Evolutionary conservation across 371 early-diverging fungal genomes (phyloP).

Genomic region (Mucor indicus): DNA sequence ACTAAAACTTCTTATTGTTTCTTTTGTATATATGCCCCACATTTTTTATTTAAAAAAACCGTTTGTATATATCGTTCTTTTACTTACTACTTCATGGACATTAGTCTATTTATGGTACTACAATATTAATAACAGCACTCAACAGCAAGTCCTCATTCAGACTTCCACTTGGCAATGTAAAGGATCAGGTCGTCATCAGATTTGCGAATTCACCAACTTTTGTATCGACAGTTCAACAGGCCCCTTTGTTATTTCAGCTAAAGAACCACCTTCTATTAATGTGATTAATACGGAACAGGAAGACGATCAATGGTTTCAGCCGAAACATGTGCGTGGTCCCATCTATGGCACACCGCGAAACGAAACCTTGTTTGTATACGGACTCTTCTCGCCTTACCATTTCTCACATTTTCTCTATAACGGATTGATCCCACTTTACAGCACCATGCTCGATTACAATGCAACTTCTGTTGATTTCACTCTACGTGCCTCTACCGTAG

Average conservation of each 20-base stretch:
- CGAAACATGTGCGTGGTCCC: slow-evolving; percentile 10
- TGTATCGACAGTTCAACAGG: slow-evolving; percentile 22
- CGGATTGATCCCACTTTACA: slow-evolving; percentile 50
- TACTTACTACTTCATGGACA: neutral
- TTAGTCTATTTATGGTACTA: slow-evolving; percentile 4
- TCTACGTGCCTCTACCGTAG: slow-evolving; percentile 19
- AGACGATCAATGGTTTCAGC: slow-evolving; percentile 37
- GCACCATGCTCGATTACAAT: slow-evolving; percentile 34
- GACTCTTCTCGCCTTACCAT: slow-evolving; percentile 44
- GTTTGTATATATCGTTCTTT: neutral
- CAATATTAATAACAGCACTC: neutral
- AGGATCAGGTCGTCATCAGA: slow-evolving; percentile 14
- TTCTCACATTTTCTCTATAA: slow-evolving; percentile 53
- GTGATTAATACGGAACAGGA: slow-evolving; percentile 28
- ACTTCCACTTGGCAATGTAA: slow-evolving; percentile 22
- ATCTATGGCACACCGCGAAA: slow-evolving; percentile 21
- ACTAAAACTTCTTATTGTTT: too few species aligned
- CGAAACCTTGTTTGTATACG: slow-evolving; percentile 50
- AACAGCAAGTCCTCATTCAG: too few species aligned
- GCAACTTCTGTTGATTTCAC: slow-evolving; percentile 31
- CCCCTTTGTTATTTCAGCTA: slow-evolving; percentile 11
- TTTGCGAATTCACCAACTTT: slow-evolving; percentile 27
- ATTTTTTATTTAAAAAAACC: neutral
- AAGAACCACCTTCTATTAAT: slow-evolving; percentile 30
- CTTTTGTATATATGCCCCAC: too few species aligned